A percentile compares a stretch with the other conserved stretches of the same genome.
These are phyloP conservation scores for Chloranthus sessilifolius DNA, from an alignment of 164 flowering plant genomes.

Conservation along the genomic window DNA sequence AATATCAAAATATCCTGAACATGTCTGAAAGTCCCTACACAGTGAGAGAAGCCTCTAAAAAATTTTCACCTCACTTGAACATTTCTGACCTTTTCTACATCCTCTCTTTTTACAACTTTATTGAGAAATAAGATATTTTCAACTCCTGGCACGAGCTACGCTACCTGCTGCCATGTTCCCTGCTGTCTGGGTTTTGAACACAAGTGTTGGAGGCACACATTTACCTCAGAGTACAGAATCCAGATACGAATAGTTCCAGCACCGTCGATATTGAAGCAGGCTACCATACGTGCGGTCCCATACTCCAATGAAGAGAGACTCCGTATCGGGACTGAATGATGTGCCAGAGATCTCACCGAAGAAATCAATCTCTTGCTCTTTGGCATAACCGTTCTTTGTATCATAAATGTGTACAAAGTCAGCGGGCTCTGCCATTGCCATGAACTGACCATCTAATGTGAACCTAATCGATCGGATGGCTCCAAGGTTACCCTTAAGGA, in stretches of 20 bases:
- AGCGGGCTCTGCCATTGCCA: slow-evolving; percentile 96
- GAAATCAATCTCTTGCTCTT: slow-evolving; percentile 87
- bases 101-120: slow-evolving; percentile 8
- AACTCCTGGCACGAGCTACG: slow-evolving; percentile 6
- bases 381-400: slow-evolving; percentile 55
- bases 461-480: slow-evolving; percentile 85
- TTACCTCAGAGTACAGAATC: slow-evolving; percentile 39
- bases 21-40: no score
- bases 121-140: neutral
- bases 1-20: no score
- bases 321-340: slow-evolving; percentile 92
- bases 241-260: slow-evolving; percentile 48
- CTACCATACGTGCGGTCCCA: slow-evolving; percentile 97
- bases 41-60: no score
- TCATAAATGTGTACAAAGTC: slow-evolving; percentile 88
- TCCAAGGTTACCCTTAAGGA: slow-evolving; percentile 85
- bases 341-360: slow-evolving; percentile 94
- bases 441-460: slow-evolving; percentile 76
- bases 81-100: no score
- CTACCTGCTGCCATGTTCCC: neutral
- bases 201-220: neutral
- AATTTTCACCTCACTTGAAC: no score
- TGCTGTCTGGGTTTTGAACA: neutral
- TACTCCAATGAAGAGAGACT: slow-evolving; percentile 77
- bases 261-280: slow-evolving; percentile 65